phyloP scores from a whole-genome alignment of 495 filamentous ascomycete species.

The Glonium stellatum region DNA sequence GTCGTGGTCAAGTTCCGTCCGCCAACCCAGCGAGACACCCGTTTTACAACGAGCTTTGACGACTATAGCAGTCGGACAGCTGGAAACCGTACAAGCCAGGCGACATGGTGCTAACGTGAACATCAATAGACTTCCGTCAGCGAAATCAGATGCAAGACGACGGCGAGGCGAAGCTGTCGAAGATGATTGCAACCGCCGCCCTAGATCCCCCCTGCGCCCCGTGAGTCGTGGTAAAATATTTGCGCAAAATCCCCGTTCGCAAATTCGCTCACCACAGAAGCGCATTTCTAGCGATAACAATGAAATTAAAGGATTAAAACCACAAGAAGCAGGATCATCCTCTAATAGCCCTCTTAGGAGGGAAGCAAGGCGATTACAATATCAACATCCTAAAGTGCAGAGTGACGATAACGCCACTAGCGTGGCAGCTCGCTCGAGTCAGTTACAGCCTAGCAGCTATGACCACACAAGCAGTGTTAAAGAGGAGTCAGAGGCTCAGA shows the following conservation, averaged over 20 bases:
- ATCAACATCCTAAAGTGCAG: not conserved
- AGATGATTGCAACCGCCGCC: not conserved
- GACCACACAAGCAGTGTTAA: not conserved
- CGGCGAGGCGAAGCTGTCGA: not conserved
- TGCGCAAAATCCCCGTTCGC: too few relatives aligned
- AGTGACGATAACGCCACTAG: not conserved
- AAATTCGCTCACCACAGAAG: too few relatives aligned
- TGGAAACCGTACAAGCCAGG: constrained; percentile 2
- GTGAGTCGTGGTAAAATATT: too few relatives aligned
- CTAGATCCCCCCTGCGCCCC: too few relatives aligned
- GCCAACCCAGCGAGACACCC: constrained; percentile 10
- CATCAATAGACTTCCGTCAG: not conserved
- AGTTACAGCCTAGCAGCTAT: too few relatives aligned
- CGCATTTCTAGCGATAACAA: too few relatives aligned
- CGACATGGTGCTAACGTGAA: not conserved
- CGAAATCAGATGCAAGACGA: not conserved
- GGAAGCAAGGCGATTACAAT: not conserved
- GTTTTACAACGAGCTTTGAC: constrained; percentile 9
- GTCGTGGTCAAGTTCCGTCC: constrained; percentile 34
- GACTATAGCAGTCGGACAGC: constrained; percentile 20
- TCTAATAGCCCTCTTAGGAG: not conserved
- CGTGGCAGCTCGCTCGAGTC: not conserved
- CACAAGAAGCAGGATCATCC: too few relatives aligned
- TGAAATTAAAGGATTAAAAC: too few relatives aligned
- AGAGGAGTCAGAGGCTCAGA: not conserved